Percentiles rank a stretch among this genome's conserved stretches.
phyloP scores from a whole-genome alignment of 1,139 yeast genomes.

The Kurtzmaniella quercitrusa region DNA sequence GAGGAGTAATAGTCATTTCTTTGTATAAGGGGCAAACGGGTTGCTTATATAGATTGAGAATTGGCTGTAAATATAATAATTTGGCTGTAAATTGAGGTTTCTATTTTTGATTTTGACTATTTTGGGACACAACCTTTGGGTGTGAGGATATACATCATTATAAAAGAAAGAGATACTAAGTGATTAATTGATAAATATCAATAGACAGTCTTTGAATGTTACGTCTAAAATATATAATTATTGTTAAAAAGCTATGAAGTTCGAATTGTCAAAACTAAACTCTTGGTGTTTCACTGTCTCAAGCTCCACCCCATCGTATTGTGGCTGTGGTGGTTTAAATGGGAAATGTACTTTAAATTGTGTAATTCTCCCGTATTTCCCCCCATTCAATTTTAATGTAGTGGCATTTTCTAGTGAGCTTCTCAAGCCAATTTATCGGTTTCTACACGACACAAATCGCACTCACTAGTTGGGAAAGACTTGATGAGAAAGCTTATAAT shows the following conservation, averaged over 20 bases:
- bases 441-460: not conserved
- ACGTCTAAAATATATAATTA: too few relatives aligned
- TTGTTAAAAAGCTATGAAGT: too few relatives aligned
- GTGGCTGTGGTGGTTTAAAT: not conserved
- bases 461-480: too few relatives aligned
- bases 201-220: too few relatives aligned
- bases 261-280: too few relatives aligned
- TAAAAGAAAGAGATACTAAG: too few relatives aligned
- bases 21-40: not conserved
- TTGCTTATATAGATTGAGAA: not conserved
- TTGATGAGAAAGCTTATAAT: not conserved
- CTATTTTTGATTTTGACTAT: not conserved
- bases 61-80: not conserved
- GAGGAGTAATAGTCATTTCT: conserved; percentile 28
- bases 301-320: not conserved
- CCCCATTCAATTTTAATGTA: not conserved
- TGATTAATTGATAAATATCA: too few relatives aligned
- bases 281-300: too few relatives aligned
- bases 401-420: not conserved
- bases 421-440: not conserved
- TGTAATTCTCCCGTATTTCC: not conserved
- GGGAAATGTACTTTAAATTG: not conserved
- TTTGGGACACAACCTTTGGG: not conserved
- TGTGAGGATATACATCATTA: too few relatives aligned
- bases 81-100: not conserved